Evolutionary conservation across 192 early-diverging fungal genomes (phyloP).

Genomic region (Geosiphon pyriformis): DNA sequence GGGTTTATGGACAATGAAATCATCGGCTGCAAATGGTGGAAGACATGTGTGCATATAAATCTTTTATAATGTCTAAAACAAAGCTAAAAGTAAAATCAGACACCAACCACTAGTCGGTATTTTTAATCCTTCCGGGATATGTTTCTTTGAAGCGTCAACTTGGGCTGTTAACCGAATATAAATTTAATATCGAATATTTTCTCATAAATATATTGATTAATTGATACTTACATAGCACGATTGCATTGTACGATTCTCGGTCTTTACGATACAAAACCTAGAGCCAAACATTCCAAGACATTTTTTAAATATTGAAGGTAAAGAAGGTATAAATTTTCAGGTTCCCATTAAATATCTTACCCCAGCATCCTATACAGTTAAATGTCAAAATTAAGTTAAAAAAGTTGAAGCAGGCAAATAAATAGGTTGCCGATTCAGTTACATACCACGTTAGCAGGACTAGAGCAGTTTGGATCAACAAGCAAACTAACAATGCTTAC

Average conservation of each 20-base stretch:
- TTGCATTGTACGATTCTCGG: constrained; percentile 28
- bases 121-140: constrained; percentile 43
- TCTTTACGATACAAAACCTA: constrained; percentile 45
- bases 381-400: no score
- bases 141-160: constrained; percentile 43
- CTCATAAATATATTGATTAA: neutral
- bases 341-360: constrained; percentile 33
- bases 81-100: constrained; percentile 23
- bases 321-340: no score
- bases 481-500: constrained; percentile 44
- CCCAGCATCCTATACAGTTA: constrained; percentile 36
- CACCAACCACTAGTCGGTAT: constrained; percentile 39
- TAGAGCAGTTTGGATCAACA: constrained; percentile 46
- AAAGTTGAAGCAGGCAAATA: no score
- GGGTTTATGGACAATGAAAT: constrained; percentile 25
- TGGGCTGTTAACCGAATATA: constrained; percentile 27
- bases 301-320: no score
- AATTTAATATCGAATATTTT: neutral
- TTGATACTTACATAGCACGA: constrained; percentile 35
- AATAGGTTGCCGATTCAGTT: no score
- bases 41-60: neutral
- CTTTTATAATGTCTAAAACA: neutral
- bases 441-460: constrained; percentile 46
- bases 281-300: neutral
- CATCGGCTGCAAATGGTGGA: constrained; percentile 25